phyloP scores from a whole-genome alignment of 2,329 filamentous ascomycete species.

The Diaporthe eres region DNA sequence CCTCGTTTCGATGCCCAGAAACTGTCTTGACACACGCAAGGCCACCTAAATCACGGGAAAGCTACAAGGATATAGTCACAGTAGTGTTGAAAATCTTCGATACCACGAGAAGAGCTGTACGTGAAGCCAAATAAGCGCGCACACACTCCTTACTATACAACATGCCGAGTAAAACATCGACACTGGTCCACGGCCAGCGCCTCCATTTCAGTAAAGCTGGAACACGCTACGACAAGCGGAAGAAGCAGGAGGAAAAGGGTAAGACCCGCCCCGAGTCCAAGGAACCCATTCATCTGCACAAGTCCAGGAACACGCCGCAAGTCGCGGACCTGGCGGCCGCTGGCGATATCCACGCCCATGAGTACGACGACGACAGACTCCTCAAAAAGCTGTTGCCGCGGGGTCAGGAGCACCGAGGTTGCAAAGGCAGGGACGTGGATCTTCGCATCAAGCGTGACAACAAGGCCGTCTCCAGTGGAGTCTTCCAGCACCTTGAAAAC shows the following conservation, averaged over 20 bases:
- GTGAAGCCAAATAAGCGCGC: neutral
- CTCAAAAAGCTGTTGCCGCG: neutral
- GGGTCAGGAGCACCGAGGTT: neutral
- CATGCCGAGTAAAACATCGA: neutral
- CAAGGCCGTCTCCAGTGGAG: neutral
- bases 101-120: neutral
- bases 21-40: too few species aligned
- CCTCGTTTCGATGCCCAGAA: too few species aligned
- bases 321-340: neutral
- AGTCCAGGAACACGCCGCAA: neutral
- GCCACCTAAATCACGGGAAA: too few species aligned
- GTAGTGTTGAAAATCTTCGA: neutral
- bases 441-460: slow-evolving; percentile 5
- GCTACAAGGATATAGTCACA: neutral
- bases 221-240: neutral
- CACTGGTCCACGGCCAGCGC: neutral
- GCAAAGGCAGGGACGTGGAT: neutral
- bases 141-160: neutral
- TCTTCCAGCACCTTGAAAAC: neutral
- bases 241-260: neutral
- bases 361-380: neutral
- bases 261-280: neutral
- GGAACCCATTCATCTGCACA: neutral
- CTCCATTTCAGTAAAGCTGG: neutral
- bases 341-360: neutral